phyloP scores from a whole-genome alignment of 192 early-diverging fungal species.

The Coemansia furcata region DNA sequence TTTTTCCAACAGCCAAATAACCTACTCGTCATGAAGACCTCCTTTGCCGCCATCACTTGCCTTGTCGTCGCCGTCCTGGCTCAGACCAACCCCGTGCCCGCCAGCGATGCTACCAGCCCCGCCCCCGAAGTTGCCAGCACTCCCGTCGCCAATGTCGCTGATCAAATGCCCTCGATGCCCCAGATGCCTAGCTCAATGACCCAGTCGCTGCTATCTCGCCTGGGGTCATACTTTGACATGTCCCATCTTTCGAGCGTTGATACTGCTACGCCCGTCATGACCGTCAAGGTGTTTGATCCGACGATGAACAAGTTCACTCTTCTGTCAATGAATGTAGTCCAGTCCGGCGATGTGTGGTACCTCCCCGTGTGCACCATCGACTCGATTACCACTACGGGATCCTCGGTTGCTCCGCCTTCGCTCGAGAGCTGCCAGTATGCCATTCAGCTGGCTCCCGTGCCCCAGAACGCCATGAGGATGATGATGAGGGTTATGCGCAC shows the following conservation, averaged over 20 bases:
- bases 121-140: not conserved
- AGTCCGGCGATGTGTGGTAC: slow-evolving; percentile 18
- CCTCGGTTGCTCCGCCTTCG: not conserved
- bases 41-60: not conserved
- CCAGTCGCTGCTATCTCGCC: not conserved
- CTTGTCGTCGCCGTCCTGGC: too few species aligned
- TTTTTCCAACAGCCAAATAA: not conserved
- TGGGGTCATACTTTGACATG: too few species aligned
- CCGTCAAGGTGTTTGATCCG: not conserved
- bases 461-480: not conserved
- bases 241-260: too few species aligned
- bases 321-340: slow-evolving; percentile 14
- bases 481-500: too few species aligned
- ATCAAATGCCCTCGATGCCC: not conserved
- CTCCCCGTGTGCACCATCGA: slow-evolving; percentile 31
- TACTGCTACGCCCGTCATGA: too few species aligned
- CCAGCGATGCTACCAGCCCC: not conserved
- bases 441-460: slow-evolving; percentile 21
- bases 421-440: slow-evolving; percentile 16
- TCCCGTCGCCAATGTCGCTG: not conserved
- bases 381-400: slow-evolving; percentile 8
- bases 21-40: not conserved
- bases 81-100: too few species aligned
- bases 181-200: not conserved
- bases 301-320: slow-evolving; percentile 23